phyloP scores from a whole-genome alignment of 495 filamentous ascomycete species.

The Annulohypoxylon maeteangense region DNA sequence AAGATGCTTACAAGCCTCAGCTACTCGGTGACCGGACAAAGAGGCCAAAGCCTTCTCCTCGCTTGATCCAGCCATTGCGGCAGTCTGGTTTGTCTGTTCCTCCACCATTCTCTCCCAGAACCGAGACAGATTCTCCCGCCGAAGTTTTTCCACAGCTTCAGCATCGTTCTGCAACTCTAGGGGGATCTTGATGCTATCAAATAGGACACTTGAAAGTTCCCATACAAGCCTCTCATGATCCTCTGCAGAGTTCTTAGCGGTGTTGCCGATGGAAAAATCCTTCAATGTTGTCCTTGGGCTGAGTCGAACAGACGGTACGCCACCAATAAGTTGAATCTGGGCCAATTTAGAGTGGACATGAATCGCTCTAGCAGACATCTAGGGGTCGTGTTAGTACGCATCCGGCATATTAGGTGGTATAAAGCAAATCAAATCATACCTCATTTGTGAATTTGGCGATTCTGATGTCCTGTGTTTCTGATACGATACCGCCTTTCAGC shows the following conservation, averaged over 20 bases:
- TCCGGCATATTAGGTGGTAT: not conserved
- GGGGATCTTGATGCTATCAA: constrained; percentile 72
- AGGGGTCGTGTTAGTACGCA: constrained; percentile 18
- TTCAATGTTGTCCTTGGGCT: constrained; percentile 41
- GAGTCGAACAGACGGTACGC: constrained; percentile 60
- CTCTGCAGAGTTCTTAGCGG: constrained; percentile 42
- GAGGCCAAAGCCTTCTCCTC: constrained; percentile 88
- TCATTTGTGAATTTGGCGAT: constrained; percentile 64
- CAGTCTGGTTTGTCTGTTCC: constrained; percentile 61
- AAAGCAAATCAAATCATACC: constrained; percentile 45
- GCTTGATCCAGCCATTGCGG: constrained; percentile 60
- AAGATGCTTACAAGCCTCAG: constrained; percentile 82
- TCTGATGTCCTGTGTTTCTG: constrained; percentile 58
- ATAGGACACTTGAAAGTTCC: constrained; percentile 85
- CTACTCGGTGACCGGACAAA: constrained; percentile 78
- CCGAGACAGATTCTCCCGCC: constrained; percentile 64
- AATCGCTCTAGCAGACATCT: constrained; percentile 47
- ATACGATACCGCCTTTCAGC: constrained; percentile 47
- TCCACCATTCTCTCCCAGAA: constrained; percentile 75
- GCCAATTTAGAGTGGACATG: constrained; percentile 38
- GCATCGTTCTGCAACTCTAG: constrained; percentile 58
- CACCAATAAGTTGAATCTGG: constrained; percentile 42
- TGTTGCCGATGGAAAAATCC: constrained; percentile 41
- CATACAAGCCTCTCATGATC: constrained; percentile 73
- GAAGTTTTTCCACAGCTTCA: constrained; percentile 47